Evolutionary conservation across 257 asterid species (phyloP).

Genomic region (Hygrophila difformis): DNA sequence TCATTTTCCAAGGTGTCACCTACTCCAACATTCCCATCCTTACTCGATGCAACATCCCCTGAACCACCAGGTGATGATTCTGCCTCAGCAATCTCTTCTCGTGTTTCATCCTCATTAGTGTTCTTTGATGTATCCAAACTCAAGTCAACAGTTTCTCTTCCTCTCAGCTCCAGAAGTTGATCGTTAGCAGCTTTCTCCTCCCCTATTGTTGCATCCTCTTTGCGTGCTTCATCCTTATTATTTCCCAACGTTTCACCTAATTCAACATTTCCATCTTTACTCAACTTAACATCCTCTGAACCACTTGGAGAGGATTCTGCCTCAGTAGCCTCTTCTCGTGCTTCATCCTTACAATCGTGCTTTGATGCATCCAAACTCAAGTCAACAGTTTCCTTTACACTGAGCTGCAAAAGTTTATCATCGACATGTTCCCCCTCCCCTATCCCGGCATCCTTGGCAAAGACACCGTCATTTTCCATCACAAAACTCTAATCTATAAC

Average conservation of each 20-base stretch:
- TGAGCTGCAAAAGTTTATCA: slow-evolving; percentile 20
- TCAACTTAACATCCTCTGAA: slow-evolving; percentile 13
- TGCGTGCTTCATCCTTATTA: too few species aligned
- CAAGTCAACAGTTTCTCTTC: slow-evolving; percentile 20
- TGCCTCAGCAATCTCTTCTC: slow-evolving; percentile 45
- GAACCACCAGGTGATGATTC: slow-evolving; percentile 19
- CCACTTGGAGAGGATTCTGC: slow-evolving; percentile 22
- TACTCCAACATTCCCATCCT: slow-evolving; percentile 15
- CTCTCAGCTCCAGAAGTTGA: slow-evolving; percentile 20
- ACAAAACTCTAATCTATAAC: slow-evolving; percentile 21
- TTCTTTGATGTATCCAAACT: slow-evolving; percentile 28
- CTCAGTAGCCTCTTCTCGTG: slow-evolving; percentile 43
- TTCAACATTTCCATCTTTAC: slow-evolving; percentile 16
- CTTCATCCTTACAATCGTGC: slow-evolving; percentile 38
- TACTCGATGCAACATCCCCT: slow-evolving; percentile 9
- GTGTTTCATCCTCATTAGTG: slow-evolving; percentile 37
- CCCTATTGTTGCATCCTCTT: too few species aligned
- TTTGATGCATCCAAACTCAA: slow-evolving; percentile 27
- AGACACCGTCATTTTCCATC: slow-evolving; percentile 60
- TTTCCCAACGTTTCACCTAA: slow-evolving; percentile 22
- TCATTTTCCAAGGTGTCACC: slow-evolving; percentile 24
- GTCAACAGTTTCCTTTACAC: slow-evolving; percentile 21
- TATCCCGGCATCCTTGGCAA: slow-evolving; percentile 28
- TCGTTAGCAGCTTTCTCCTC: slow-evolving; percentile 25
- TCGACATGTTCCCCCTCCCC: slow-evolving; percentile 30